Percentiles rank a stretch among this genome's conserved stretches.
These are phyloP conservation scores for Arthrinium phaeospermum DNA, from an alignment of 2,329 filamentous ascomycete genomes.

Conservation along the genomic window DNA sequence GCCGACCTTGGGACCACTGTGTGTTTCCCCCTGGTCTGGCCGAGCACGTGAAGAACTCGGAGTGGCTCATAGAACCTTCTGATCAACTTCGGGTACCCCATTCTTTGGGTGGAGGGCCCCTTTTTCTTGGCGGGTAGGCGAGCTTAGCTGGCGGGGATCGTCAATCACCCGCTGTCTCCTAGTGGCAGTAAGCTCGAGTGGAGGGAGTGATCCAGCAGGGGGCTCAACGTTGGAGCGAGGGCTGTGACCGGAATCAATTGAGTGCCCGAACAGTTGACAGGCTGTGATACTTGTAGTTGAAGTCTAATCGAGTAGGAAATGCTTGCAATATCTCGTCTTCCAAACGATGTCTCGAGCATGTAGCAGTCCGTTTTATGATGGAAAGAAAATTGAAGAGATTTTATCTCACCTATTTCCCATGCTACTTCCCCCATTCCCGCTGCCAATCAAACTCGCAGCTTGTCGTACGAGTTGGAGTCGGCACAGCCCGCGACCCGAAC, in stretches of 20 bases:
- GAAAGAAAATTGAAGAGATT: too few relatives aligned
- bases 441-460: background rate
- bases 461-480: background rate
- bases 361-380: background rate
- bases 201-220: background rate
- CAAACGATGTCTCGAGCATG: accelerated
- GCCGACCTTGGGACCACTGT: conserved; percentile 11
- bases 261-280: too few relatives aligned
- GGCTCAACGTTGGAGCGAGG: too few relatives aligned
- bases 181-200: background rate
- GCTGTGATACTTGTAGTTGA: too few relatives aligned
- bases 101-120: background rate
- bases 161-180: background rate
- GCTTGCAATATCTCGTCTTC: too few relatives aligned
- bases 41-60: conserved; percentile 40
- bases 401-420: too few relatives aligned
- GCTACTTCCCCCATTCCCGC: too few relatives aligned
- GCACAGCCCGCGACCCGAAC: background rate
- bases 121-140: conserved; percentile 18
- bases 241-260: too few relatives aligned
- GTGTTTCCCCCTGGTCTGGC: conserved; percentile 39
- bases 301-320: too few relatives aligned
- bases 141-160: background rate
- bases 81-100: background rate
- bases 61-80: conserved; percentile 47